These are phyloP conservation scores for Epichloe hybrida DNA, from an alignment of 2,329 filamentous ascomycete species.

Conservation along the genomic window DNA sequence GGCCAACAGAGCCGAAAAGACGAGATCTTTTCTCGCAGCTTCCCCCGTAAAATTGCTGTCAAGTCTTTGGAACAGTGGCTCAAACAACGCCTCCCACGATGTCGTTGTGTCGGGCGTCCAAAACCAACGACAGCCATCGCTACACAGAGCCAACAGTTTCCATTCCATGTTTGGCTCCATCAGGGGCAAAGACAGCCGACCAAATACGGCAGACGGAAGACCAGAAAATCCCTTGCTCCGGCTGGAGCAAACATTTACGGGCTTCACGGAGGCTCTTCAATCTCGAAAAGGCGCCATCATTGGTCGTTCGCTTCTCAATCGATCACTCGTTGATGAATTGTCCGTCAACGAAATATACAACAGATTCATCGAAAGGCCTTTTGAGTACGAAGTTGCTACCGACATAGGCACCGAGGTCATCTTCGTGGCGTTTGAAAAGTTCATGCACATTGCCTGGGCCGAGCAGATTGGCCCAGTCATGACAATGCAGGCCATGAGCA, in stretches of 20 bases:
- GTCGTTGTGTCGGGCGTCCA: conserved; percentile 19
- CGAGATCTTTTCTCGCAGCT: conserved; percentile 57
- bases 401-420: conserved; percentile 73
- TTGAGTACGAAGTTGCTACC: conserved; percentile 58
- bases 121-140: conserved; percentile 27
- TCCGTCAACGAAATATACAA: conserved; percentile 86
- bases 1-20: conserved; percentile 48
- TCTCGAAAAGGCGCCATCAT: conserved; percentile 79
- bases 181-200: conserved; percentile 28
- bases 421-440: conserved; percentile 89
- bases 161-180: conserved; percentile 43
- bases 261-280: conserved; percentile 70
- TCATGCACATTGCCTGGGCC: conserved; percentile 74
- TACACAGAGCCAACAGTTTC: conserved; percentile 31
- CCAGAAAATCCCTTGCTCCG: conserved; percentile 55
- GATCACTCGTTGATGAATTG: conserved; percentile 59
- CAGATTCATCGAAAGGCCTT: conserved; percentile 68
- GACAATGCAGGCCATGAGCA: conserved; percentile 54
- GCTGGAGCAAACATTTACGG: conserved; percentile 73
- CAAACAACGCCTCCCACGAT: conserved; percentile 23
- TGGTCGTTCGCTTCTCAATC: conserved; percentile 59
- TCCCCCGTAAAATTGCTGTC: conserved; percentile 87
- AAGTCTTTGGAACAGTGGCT: conserved; percentile 57
- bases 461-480: conserved; percentile 81
- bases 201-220: conserved; percentile 31